These are phyloP conservation scores for Sporobolomyces pararoseus DNA, from an alignment of 768 basidiomycete genomes.

Conservation along the genomic window DNA sequence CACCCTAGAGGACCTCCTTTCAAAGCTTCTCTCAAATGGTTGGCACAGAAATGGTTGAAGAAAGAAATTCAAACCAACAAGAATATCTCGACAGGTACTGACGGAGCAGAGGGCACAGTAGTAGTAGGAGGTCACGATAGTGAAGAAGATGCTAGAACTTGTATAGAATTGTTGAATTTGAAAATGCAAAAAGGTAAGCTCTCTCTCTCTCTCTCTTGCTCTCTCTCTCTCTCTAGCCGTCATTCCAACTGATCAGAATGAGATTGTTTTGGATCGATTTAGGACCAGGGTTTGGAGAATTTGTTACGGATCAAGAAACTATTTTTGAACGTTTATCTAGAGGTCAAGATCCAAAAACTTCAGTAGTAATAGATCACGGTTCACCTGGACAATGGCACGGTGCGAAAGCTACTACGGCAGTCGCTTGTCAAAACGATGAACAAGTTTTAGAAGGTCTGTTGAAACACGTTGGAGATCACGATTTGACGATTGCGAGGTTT, in stretches of 20 bases:
- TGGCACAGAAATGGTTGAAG: constrained; percentile 87
- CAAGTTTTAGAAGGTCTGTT: constrained; percentile 67
- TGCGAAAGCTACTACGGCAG: constrained; percentile 69
- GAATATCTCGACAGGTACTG: background rate
- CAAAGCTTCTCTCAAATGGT: constrained; percentile 94
- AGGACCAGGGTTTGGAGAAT: constrained; percentile 78
- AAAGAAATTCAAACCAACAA: constrained; percentile 72
- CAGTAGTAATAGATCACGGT: constrained; percentile 79
- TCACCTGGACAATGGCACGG: constrained; percentile 81
- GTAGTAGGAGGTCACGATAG: constrained; percentile 70
- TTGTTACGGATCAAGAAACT: constrained; percentile 74
- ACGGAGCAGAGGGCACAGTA: background rate
- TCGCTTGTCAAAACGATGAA: constrained; percentile 71
- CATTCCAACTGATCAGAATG: background rate
- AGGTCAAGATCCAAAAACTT: constrained; percentile 40
- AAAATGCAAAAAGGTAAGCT: constrained; percentile 68
- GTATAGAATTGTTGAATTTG: constrained; percentile 73
- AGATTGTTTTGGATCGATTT: background rate
- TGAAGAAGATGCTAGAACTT: constrained; percentile 88
- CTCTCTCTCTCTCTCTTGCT: background rate
- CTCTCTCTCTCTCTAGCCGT: background rate
- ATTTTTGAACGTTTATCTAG: constrained; percentile 81
- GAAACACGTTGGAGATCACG: constrained; percentile 60
- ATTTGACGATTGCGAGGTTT: constrained; percentile 79
- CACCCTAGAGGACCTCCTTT: constrained; percentile 90